These are phyloP conservation scores for Monilinia vaccinii-corymbosi DNA, from an alignment of 2,329 filamentous ascomycete genomes.

Conservation along the genomic window DNA sequence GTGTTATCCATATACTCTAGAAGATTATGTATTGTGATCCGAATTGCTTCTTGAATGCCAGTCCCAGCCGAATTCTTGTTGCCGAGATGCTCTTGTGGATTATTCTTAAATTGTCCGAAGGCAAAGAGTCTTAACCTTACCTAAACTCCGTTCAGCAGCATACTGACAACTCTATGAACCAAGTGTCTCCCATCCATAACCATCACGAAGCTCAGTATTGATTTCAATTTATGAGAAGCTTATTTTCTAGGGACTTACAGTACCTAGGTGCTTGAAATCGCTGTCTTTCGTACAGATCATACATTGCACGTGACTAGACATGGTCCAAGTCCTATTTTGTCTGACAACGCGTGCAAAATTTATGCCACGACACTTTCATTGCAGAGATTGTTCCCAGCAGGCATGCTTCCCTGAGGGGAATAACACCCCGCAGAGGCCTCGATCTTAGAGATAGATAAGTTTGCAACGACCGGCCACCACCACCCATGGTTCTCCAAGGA, in stretches of 20 bases:
- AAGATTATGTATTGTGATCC: background rate
- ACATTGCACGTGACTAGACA: background rate
- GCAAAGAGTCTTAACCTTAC: background rate
- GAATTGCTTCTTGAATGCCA: background rate
- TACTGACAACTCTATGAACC: background rate
- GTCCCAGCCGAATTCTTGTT: background rate
- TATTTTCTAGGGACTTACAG: no score
- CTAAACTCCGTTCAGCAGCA: background rate
- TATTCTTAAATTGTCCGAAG: background rate
- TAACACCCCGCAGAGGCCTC: background rate
- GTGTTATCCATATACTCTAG: background rate
- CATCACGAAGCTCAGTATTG: background rate
- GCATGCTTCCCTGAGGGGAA: background rate
- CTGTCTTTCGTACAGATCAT: no score
- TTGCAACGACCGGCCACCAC: background rate
- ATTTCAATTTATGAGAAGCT: background rate
- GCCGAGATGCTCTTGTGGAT: background rate
- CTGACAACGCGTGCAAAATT: background rate
- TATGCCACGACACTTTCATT: background rate
- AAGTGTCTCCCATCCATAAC: background rate
- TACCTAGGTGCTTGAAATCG: background rate
- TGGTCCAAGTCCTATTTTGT: background rate
- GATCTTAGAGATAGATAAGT: background rate
- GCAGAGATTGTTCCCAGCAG: background rate
- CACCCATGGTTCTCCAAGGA: background rate